phyloP scores from a whole-genome alignment of 148 eudicot genomes.

The Oxyria digyna region DNA sequence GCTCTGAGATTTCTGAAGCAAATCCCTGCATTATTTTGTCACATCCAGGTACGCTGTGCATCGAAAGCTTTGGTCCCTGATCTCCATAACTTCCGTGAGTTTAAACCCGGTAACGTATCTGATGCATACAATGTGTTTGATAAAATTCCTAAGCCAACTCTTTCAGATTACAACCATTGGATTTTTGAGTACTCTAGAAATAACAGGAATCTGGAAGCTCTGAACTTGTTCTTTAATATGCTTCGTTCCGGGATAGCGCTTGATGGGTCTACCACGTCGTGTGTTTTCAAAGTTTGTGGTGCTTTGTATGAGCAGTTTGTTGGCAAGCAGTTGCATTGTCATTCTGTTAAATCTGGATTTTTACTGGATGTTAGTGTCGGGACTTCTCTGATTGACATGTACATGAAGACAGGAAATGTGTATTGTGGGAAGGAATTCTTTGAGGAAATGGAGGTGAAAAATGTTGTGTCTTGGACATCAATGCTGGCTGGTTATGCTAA shows the following conservation, averaged over 20 bases:
- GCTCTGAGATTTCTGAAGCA: background rate
- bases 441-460: constrained; percentile 51
- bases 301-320: constrained; percentile 22
- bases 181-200: constrained; percentile 55
- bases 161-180: constrained; percentile 29
- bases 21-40: background rate
- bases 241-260: constrained; percentile 27
- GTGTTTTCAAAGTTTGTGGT: constrained; percentile 61
- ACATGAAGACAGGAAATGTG: constrained; percentile 54
- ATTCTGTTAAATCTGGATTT: constrained; percentile 50
- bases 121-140: constrained; percentile 50
- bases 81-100: background rate
- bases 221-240: constrained; percentile 29
- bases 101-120: background rate
- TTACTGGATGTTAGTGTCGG: constrained; percentile 71
- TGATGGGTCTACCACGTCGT: constrained; percentile 68
- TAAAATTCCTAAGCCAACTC: constrained; percentile 23
- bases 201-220: constrained; percentile 27
- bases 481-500: constrained; percentile 55
- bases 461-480: constrained; percentile 95
- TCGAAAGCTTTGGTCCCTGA: constrained; percentile 17
- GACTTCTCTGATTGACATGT: constrained; percentile 76
- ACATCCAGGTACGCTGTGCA: constrained; percentile 15
- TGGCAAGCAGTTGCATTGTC: constrained; percentile 66
- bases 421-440: constrained; percentile 39